Evolutionary conservation across 2,329 filamentous ascomycete species (phyloP).

Genomic region (Acrocalymma vagum): DNA sequence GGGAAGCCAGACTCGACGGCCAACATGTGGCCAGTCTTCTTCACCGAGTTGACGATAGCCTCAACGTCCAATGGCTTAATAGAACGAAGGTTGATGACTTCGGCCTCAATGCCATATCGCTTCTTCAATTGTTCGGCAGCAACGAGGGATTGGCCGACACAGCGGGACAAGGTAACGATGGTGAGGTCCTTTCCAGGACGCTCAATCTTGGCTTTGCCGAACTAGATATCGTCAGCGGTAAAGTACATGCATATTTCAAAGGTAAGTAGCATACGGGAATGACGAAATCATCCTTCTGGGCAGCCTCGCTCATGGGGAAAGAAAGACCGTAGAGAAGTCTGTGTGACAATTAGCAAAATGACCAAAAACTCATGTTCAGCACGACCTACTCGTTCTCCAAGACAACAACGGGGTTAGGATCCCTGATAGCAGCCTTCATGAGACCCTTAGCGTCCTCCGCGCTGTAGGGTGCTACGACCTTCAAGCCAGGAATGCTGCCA

Average conservation of each 20-base stretch:
- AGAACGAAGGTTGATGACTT: constrained; percentile 98
- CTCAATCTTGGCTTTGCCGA: constrained; percentile 99
- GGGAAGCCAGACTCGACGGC: constrained; percentile 96
- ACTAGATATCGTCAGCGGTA: constrained; percentile 50
- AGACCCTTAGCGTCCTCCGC: constrained; percentile 98
- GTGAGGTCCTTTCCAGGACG: constrained; percentile 95
- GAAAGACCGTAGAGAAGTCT: constrained; percentile 86
- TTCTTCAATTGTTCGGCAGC: constrained; percentile 93
- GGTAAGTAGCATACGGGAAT: constrained; percentile 66
- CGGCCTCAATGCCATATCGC: constrained; percentile 94
- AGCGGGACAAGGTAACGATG: constrained; percentile 92
- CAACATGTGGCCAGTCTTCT: constrained; percentile 96
- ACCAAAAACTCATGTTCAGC: background rate
- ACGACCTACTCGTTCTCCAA: constrained; percentile 59
- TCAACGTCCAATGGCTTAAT: constrained; percentile 97
- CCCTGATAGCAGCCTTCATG: constrained; percentile 95
- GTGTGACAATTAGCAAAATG: constrained; percentile 40
- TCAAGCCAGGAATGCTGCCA: constrained; percentile 95
- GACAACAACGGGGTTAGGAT: constrained; percentile 93
- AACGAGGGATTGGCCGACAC: constrained; percentile 87
- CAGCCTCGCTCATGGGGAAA: constrained; percentile 97
- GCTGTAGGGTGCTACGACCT: constrained; percentile 96
- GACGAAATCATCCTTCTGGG: constrained; percentile 96
- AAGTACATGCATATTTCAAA: background rate
- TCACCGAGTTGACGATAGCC: constrained; percentile 93